A percentile compares a stretch with the other conserved stretches of the same genome.
Conservation (phyloP, 106 monocot genomes). For the Apostasia ramifera region DNA sequence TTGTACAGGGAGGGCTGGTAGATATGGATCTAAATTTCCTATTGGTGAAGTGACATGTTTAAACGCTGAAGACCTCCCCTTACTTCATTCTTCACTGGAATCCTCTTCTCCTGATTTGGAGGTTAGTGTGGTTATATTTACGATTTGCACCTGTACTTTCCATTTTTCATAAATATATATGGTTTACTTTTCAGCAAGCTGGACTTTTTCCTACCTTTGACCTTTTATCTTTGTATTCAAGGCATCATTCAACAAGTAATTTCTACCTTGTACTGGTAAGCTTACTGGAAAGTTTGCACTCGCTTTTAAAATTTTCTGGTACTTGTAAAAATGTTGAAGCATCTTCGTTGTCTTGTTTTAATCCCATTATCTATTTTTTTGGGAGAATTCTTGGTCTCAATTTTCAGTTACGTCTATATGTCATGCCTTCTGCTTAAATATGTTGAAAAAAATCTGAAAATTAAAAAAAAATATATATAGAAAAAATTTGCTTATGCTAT, state of each 20-base stretch:
- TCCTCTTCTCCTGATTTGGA: constrained; percentile 72
- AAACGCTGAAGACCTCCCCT: constrained; percentile 58
- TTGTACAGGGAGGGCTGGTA: constrained; percentile 85
- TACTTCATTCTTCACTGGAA: constrained; percentile 77
- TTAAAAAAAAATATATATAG: too few relatives aligned
- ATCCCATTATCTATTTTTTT: too few relatives aligned
- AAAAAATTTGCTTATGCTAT: too few relatives aligned
- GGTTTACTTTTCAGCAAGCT: constrained; percentile 63
- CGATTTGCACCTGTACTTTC: too few relatives aligned
- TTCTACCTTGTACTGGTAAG: constrained; percentile 75
- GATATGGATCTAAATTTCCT: constrained; percentile 91
- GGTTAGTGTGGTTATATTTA: constrained; percentile 9
- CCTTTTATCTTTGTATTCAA: constrained; percentile 70
- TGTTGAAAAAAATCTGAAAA: too few relatives aligned
- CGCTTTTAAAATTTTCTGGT: background rate
- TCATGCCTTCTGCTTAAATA: too few relatives aligned
- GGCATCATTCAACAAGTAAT: constrained; percentile 50
- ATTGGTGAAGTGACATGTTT: constrained; percentile 87
- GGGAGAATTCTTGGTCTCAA: too few relatives aligned
- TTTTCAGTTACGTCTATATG: too few relatives aligned
- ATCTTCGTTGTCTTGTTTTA: too few relatives aligned
- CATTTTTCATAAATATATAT: background rate
- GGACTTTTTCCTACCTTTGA: constrained; percentile 95
- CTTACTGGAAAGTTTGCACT: background rate
- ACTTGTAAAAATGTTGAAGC: too few relatives aligned